A percentile compares a stretch with the other conserved stretches of the same genome.
These are phyloP conservation scores for Paraurostyla sp. DNA, from an alignment of 73 alveolate species.

Conservation along the genomic window DNA sequence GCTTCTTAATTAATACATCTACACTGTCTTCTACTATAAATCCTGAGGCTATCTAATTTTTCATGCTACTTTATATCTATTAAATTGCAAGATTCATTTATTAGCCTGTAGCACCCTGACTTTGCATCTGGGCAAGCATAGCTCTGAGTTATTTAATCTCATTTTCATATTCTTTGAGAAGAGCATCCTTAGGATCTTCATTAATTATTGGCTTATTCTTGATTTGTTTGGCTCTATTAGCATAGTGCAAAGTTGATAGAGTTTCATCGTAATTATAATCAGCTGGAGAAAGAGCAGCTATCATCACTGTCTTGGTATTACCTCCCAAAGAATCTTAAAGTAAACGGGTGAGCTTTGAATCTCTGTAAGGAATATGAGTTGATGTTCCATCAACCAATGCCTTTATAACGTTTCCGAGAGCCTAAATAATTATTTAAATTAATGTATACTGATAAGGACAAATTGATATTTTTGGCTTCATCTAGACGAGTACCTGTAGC, in stretches of 20 bases:
- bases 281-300: slow-evolving; percentile 97
- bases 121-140: slow-evolving; percentile 41
- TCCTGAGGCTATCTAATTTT: slow-evolving; percentile 15
- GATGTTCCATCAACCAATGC: slow-evolving; percentile 79
- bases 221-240: slow-evolving; percentile 96
- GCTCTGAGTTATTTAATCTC: slow-evolving; percentile 85
- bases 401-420: slow-evolving; percentile 74
- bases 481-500: slow-evolving; percentile 88
- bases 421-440: background rate
- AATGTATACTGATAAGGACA: slow-evolving; percentile 39
- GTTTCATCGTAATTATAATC: slow-evolving; percentile 97
- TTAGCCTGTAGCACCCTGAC: slow-evolving; percentile 11
- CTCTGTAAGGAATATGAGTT: slow-evolving; percentile 89
- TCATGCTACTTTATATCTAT: slow-evolving; percentile 3
- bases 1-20: slow-evolving; percentile 50
- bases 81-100: background rate
- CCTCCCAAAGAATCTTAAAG: slow-evolving; percentile 98
- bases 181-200: slow-evolving; percentile 99
- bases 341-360: slow-evolving; percentile 87
- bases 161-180: slow-evolving; percentile 93
- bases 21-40: slow-evolving; percentile 62
- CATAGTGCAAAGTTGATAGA: slow-evolving; percentile 95
- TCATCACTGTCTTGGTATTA: slow-evolving; percentile 98
- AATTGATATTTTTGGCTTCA: slow-evolving; percentile 93
- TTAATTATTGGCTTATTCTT: slow-evolving; percentile 96